A percentile compares a stretch with the other conserved stretches of the same genome.
These are phyloP conservation scores for Amesomyces nigricolor DNA, from an alignment of 2,329 filamentous ascomycete genomes.

Conservation along the genomic window DNA sequence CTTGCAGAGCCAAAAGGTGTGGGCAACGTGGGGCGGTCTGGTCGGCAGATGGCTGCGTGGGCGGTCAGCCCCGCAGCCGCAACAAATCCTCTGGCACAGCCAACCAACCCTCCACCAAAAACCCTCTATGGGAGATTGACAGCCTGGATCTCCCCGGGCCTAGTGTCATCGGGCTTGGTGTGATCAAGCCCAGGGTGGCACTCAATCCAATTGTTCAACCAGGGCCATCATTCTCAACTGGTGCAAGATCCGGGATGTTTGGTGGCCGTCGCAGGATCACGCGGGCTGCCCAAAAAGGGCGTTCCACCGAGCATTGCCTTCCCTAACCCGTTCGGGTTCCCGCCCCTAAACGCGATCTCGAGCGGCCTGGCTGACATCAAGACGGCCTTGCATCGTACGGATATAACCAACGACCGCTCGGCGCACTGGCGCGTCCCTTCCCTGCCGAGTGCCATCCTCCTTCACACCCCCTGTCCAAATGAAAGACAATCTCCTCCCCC, in stretches of 20 bases:
- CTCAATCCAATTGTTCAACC: constrained; percentile 2
- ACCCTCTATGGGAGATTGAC: too few species aligned
- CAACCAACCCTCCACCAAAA: not conserved
- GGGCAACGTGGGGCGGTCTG: too few species aligned
- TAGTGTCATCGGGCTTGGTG: not conserved
- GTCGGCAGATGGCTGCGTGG: too few species aligned
- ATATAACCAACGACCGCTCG: not conserved
- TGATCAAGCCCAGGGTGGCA: not conserved
- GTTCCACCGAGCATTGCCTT: not conserved
- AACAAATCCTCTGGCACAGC: constrained; percentile 2
- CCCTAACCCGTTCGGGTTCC: not conserved
- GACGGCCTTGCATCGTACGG: not conserved
- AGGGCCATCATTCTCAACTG: constrained; percentile 2
- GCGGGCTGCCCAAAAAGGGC: not conserved
- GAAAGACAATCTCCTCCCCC: not conserved
- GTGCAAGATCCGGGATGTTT: not conserved
- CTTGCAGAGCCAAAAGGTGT: too few species aligned
- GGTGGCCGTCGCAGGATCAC: not conserved
- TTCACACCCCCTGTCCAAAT: not conserved
- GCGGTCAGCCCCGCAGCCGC: too few species aligned
- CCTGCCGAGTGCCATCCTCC: not conserved
- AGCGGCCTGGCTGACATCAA: not conserved
- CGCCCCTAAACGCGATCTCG: not conserved
- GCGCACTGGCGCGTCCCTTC: not conserved
- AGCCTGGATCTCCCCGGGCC: too few species aligned